Evolutionary conservation across 1,139 yeast genomes (phyloP), one percentile per base, ranked within the genome.

Genomic region (Chernovozyma sophiae-reginae): DNA sequence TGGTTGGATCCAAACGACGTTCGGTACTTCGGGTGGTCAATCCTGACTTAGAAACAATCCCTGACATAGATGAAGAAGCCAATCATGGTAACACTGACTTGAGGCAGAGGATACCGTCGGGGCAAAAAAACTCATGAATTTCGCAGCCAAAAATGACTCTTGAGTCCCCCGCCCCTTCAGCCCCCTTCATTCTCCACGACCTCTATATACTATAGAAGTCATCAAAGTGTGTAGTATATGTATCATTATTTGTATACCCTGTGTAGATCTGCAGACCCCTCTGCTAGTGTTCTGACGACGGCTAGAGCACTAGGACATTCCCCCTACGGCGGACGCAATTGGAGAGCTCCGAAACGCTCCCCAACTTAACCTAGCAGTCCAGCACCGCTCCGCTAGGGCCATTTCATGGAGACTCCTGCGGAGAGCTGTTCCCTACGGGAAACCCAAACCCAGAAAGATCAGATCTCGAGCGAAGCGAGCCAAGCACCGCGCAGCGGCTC

Each of bases 1-100:
- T 84, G 43, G 90, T 83, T 8, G 77, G 86, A 40, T 77, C 85
- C n/a, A 77, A 78, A 51, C 65, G 90, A 47, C 60, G 86, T 38
- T 71, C 84, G 1, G 72, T 73, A 33, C 61, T 84, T 34, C 62
- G 83, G 25, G 79, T 84, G 27, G 71, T 79, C 34, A 84, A 84
- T 48, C 94, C 94, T 0, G 81, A 76, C 46, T 31, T 56, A 4
- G 71, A 43, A 4, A 43, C 46, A 6, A 38, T 40, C 15, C 36
- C 41, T 15, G 38, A 37, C 15, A 45, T 39, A 11, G 43, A 42
- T 7, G 52, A 44, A 18, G 49, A 42, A 14, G 44, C 31, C 18
- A n/a, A n/a, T n/a, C 29, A 33, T 4, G 18, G 41, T 12, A 31
- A 14, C 13, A 34, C 33, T 17, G 26, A 29, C 34, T 37, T 55